Base-by-base conservation (phyloP, 345 rosid species). In the Eucalyptus shirleyi region DNA sequence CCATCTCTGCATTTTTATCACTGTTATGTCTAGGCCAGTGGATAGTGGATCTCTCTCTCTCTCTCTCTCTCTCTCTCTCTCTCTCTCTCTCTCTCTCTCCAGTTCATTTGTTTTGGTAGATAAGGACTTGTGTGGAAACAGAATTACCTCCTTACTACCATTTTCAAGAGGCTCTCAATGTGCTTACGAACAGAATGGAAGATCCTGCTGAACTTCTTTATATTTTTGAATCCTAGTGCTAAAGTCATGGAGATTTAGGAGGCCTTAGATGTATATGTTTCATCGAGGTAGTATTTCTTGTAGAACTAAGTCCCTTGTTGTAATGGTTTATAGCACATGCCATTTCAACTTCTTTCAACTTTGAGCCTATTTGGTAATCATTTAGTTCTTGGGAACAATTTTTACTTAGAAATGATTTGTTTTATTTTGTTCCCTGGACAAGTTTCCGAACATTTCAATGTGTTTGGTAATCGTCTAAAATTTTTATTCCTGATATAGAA, bases 401-500 rank as follows among this genome's bases (percentile, higher is more conserved):
- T 53, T 9, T 53, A 53, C 24, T 53, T 2, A 53, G 0, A 53
- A 53, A 53, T 53, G 24, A 53, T 19, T 53, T 53, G 2, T 53
- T 53, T 53, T 19, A 19, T 53, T 53, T 2, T 53, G 0, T 53
- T 53, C 59, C 59, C 59, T 19, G 0, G 1, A 53, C 1, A 2
- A 53, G 24, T 53, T 53, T 53, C 56, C 1, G 0, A 53, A 53
- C 2, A 53, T 53, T 8, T 53, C 1, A 53, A 53, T 53, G 1
- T 53, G 59, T 53, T 53, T 53, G 24, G 59, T 53, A 53, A 1
- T 53, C 1, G 24, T 19, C 24, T 9, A 19, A 8, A 53, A 53
- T 53, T 53, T 53, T 1, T 53, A 53, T 53, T 53, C 56, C 2
- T 1, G 0, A 1, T 7, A 16, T 2, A 50, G 8, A 53, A 19